Conservation (phyloP, 2,329 filamentous ascomycete species). For the Erysiphe neolycopersici region DNA sequence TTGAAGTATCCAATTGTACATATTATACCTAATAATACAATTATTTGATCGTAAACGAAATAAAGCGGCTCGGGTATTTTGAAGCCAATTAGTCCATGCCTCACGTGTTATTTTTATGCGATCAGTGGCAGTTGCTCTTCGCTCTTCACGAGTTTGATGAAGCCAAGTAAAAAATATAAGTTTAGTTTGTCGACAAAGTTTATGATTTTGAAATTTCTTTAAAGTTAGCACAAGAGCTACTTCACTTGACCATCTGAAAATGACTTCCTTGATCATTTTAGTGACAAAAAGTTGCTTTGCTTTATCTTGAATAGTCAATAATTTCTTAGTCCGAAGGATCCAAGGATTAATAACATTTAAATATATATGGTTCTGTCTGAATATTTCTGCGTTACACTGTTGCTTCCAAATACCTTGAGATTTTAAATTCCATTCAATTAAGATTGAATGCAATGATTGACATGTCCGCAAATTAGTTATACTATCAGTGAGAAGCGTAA, state of each 20-base stretch:
- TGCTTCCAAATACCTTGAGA: constrained; percentile 5
- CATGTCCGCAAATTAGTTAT: constrained; percentile 6
- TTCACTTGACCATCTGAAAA: constrained; percentile 10
- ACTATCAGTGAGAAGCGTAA: constrained; percentile 12
- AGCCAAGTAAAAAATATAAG: constrained; percentile 24
- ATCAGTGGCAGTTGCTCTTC: constrained; percentile 23
- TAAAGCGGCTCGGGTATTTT: constrained; percentile 25
- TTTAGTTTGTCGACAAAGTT: constrained; percentile 19
- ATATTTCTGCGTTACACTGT: constrained; percentile 6
- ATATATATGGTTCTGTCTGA: constrained; percentile 4
- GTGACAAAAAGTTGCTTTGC: constrained; percentile 1
- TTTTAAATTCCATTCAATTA: constrained; percentile 8
- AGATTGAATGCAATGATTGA: constrained; percentile 3
- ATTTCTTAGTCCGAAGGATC: constrained; percentile 4
- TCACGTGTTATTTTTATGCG: constrained; percentile 25
- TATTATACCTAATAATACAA: constrained; percentile 24
- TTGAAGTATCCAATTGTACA: constrained; percentile 35
- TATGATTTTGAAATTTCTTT: constrained; percentile 17
- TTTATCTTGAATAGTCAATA: constrained; percentile 4
- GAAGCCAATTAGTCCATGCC: constrained; percentile 34
- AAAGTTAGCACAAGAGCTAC: constrained; percentile 8
- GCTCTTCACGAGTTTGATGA: constrained; percentile 17
- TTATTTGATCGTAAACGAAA: constrained; percentile 26
- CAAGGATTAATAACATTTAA: constrained; percentile 7
- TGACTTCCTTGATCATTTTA: constrained; percentile 2